Percentiles rank a stretch among this genome's conserved stretches.
phyloP scores from a whole-genome alignment of 176 grass and related monocot species.

The Oryza meridionalis region DNA sequence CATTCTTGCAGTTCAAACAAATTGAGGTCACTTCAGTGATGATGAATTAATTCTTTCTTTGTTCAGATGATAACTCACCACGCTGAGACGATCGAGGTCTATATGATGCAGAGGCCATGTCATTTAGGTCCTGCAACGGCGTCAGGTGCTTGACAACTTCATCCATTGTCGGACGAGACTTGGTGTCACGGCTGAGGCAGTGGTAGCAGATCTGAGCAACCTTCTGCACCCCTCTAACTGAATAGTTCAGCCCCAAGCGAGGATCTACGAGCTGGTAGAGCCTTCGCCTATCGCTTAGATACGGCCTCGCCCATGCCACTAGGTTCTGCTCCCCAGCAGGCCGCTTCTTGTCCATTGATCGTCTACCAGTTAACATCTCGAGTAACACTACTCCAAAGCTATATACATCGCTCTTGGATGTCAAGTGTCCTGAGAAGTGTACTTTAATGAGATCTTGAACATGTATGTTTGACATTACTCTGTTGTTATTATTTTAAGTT shows the following conservation, averaged over 20 bases:
- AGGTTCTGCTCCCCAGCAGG: slow-evolving; percentile 82
- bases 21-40: not conserved
- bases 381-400: slow-evolving; percentile 91
- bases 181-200: slow-evolving; percentile 77
- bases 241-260: slow-evolving; percentile 88
- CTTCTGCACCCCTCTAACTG: slow-evolving; percentile 75
- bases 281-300: slow-evolving; percentile 71
- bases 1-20: not conserved
- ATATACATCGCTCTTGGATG: slow-evolving; percentile 91
- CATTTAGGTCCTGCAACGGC: slow-evolving; percentile 75
- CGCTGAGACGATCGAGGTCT: slow-evolving; percentile 61
- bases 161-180: slow-evolving; percentile 75
- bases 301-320: slow-evolving; percentile 74
- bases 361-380: slow-evolving; percentile 79
- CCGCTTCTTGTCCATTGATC: slow-evolving; percentile 93
- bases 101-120: slow-evolving; percentile 64
- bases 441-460: slow-evolving; percentile 25
- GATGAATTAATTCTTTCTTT: not conserved
- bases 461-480: not conserved
- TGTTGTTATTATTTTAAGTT: not conserved
- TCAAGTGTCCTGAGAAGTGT: slow-evolving; percentile 72
- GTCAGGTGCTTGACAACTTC: slow-evolving; percentile 71
- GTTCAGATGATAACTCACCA: slow-evolving; percentile 55
- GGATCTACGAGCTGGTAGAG: slow-evolving; percentile 91
- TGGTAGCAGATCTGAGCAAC: slow-evolving; percentile 78